A percentile compares a stretch with the other conserved stretches of the same genome.
Conservation (phyloP, 2,329 filamentous ascomycete species). For the Sphaerulina musiva region DNA sequence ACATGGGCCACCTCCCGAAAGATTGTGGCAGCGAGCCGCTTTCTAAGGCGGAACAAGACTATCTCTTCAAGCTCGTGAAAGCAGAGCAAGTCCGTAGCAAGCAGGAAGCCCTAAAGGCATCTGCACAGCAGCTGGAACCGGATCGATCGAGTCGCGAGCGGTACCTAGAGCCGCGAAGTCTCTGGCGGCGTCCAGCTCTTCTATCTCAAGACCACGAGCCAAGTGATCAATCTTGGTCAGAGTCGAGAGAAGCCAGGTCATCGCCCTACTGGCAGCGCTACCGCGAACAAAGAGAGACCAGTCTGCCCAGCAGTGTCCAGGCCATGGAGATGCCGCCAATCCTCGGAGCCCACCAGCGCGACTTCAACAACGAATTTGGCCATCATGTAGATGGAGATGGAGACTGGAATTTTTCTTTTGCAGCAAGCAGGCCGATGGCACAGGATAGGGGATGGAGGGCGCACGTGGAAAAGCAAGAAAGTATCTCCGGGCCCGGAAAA, state of each 20-base stretch:
- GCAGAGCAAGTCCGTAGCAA: slow-evolving; percentile 16
- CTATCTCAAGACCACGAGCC: background rate
- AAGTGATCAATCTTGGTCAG: no score
- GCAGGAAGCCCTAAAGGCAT: slow-evolving; percentile 7
- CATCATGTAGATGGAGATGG: background rate
- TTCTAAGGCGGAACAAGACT: slow-evolving; percentile 11
- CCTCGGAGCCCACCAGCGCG: background rate
- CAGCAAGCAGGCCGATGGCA: background rate
- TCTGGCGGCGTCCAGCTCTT: background rate
- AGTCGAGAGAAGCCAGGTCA: background rate
- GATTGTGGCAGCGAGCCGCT: slow-evolving; percentile 10
- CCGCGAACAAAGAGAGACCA: slow-evolving; percentile 4
- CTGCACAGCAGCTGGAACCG: background rate
- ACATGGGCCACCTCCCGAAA: slow-evolving; percentile 18
- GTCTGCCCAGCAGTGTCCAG: background rate
- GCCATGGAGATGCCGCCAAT: background rate
- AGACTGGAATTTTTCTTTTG: background rate
- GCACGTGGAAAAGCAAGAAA: background rate
- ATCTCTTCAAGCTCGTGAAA: slow-evolving; percentile 13
- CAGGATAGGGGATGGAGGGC: background rate
- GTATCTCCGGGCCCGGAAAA: background rate
- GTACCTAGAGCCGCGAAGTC: background rate
- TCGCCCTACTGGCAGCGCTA: slow-evolving; percentile 11
- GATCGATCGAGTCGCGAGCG: background rate
- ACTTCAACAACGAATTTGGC: background rate